Percentiles rank a stretch among this genome's conserved stretches.
Conservation (phyloP, 345 rosid species). For the thale cress (Arabidopsis thaliana) region TAIR10.1 NC_003070.9:26937501-26938000, state of each 20-base stretch:
- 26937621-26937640: no score
- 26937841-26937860: conserved; percentile 34
- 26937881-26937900: conserved; percentile 28
- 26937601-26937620: no score
- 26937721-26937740: no score
- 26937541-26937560: neutral
- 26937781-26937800: no score
- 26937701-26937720: no score
- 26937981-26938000: conserved; percentile 22
- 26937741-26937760: no score
- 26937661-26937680: no score
- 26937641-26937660: no score
- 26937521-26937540: neutral
- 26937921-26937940: neutral
- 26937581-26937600: no score
- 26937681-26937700: no score
- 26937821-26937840: neutral
- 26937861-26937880: conserved; percentile 30
- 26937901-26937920: conserved; percentile 20
- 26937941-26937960: neutral
- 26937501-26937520: neutral
- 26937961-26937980: conserved; percentile 20
- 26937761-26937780: no score
- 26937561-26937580: no score
- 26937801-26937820: neutral